A percentile compares a stretch with the other conserved stretches of the same genome.
Evolutionary conservation across 2,329 filamentous ascomycete genomes (phyloP).

Genomic region (Fusarium nanum): DNA sequence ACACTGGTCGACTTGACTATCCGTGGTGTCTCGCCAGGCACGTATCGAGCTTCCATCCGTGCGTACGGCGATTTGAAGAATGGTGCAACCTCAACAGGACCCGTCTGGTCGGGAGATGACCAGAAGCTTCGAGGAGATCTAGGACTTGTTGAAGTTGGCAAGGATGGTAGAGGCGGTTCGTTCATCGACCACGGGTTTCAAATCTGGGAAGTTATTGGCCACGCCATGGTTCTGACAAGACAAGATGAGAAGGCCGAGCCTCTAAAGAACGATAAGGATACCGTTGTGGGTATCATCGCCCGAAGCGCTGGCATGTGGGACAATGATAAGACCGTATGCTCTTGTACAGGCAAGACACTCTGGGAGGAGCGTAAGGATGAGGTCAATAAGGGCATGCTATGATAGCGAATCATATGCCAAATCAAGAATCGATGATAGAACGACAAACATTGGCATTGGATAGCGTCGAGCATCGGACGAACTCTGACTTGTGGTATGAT

Average conservation of each 20-base stretch:
- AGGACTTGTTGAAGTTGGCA: conserved; percentile 79
- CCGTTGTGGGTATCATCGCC: conserved; percentile 92
- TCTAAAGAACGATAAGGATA: conserved; percentile 81
- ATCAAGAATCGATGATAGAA: conserved; percentile 7
- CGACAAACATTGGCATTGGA: conserved; percentile 12
- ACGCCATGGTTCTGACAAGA: conserved; percentile 86
- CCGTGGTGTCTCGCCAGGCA: conserved; percentile 82
- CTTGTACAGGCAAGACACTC: conserved; percentile 95
- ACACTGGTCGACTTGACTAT: conserved; percentile 91
- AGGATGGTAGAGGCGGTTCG: conserved; percentile 79
- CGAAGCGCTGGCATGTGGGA: conserved; percentile 98
- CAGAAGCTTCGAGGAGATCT: conserved; percentile 66
- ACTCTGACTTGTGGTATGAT: conserved; percentile 35
- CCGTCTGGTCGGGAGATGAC: conserved; percentile 76
- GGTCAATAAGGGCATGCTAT: conserved; percentile 90
- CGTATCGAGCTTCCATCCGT: conserved; percentile 85
- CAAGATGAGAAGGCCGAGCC: conserved; percentile 65
- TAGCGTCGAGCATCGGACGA: conserved; percentile 19
- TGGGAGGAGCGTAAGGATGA: conserved; percentile 97
- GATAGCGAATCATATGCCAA: conserved; percentile 48
- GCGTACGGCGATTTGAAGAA: conserved; percentile 87
- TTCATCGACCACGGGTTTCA: conserved; percentile 86
- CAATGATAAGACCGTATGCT: conserved; percentile 98
- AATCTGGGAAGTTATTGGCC: conserved; percentile 96
- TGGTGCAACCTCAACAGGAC: conserved; percentile 84